Conservation (phyloP, 148 eudicot genomes). For the Bassia scoparia region DNA sequence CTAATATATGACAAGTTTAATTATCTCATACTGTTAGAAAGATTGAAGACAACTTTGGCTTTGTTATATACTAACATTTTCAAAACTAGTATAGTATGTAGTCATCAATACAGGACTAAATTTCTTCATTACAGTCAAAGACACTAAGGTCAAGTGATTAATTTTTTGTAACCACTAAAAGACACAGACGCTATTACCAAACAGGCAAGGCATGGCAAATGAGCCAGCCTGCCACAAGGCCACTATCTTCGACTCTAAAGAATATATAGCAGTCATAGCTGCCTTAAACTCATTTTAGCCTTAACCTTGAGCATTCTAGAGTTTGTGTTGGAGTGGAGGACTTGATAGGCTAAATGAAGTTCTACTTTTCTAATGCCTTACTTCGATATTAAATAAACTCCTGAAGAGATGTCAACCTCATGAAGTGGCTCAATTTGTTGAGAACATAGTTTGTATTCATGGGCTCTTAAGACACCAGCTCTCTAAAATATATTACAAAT, state of each 20-base stretch:
- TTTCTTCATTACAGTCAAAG: no score
- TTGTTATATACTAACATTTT: no score
- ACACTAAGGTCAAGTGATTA: background rate
- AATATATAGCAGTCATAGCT: background rate
- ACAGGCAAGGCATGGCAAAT: background rate
- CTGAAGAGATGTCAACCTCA: background rate
- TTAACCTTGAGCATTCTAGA: background rate
- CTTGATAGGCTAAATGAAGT: background rate
- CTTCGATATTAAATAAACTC: background rate
- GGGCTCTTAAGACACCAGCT: background rate
- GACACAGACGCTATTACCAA: background rate
- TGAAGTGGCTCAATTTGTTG: background rate
- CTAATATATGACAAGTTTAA: background rate
- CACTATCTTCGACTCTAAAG: background rate
- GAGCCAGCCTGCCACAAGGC: background rate
- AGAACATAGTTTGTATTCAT: background rate
- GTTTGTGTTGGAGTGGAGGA: background rate
- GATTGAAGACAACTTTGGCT: no score
- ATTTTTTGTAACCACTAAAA: background rate
- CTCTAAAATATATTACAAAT: background rate
- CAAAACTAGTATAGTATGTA: no score
- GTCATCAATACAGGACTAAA: no score
- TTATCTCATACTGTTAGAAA: background rate
- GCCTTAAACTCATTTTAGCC: background rate
- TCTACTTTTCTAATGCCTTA: background rate